Evolutionary conservation across 345 rosid species (phyloP).

Genomic region (Salix brachista): DNA sequence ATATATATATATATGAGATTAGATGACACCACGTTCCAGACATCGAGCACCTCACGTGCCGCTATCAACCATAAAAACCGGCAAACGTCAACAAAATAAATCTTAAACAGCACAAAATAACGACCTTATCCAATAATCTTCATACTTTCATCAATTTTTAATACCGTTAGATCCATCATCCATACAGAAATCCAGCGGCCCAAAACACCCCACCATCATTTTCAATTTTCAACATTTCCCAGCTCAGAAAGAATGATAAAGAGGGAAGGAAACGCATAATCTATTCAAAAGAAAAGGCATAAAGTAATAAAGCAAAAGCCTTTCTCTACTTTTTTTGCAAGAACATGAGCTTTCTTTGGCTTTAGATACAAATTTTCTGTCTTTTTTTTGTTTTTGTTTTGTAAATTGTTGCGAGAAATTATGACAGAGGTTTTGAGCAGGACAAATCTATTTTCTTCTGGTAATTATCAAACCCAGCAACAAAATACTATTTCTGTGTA

Average conservation of each 20-base stretch:
- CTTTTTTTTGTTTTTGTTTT: background rate
- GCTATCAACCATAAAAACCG: slow-evolving; percentile 18
- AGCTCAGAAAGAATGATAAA: background rate
- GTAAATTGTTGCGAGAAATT: background rate
- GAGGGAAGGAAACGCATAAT: background rate
- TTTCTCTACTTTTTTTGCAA: background rate
- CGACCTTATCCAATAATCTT: slow-evolving; percentile 33
- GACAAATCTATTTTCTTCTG: slow-evolving; percentile 32
- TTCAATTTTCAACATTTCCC: background rate
- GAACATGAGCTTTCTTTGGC: background rate
- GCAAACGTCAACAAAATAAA: background rate
- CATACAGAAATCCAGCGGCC: background rate
- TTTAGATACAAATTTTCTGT: background rate
- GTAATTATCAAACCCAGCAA: slow-evolving; percentile 23
- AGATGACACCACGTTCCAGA: slow-evolving; percentile 23
- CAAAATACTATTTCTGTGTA: slow-evolving; percentile 17
- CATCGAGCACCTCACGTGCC: background rate
- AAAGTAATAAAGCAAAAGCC: slow-evolving; percentile 1
- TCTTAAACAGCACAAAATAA: background rate
- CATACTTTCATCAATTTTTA: background rate
- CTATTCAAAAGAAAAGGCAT: background rate
- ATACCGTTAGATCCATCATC: slow-evolving; percentile 20
- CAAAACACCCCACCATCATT: background rate
- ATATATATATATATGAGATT: no score
- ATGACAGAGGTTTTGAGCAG: slow-evolving; percentile 56